phyloP scores from a whole-genome alignment of 129 eudicot species.

The Flaveria sonorensis region DNA sequence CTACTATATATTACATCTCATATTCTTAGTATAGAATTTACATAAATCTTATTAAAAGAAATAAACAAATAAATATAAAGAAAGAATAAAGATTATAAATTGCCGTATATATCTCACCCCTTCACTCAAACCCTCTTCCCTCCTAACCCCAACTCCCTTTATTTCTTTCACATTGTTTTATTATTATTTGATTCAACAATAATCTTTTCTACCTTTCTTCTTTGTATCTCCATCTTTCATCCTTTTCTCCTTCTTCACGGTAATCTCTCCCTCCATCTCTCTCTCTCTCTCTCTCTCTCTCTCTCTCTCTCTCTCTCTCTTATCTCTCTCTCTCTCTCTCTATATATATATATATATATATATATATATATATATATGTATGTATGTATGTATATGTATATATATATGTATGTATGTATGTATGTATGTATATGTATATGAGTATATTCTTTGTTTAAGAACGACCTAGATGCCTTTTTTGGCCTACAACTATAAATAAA shows the following conservation, averaged over 20 bases:
- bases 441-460: slow-evolving; percentile 29
- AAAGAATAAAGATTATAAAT: slow-evolving; percentile 4
- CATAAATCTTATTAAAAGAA: slow-evolving; percentile 3
- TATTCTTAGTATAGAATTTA: slow-evolving; percentile 8
- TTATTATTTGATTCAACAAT: background rate
- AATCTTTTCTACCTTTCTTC: slow-evolving; percentile 21
- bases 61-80: background rate
- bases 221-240: slow-evolving; percentile 26
- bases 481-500: slow-evolving; percentile 30
- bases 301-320: too few species aligned
- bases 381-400: background rate
- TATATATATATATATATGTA: too few species aligned
- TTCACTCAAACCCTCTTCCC: slow-evolving; percentile 42
- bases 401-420: background rate
- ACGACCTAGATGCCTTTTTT: slow-evolving; percentile 30
- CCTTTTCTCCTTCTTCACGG: slow-evolving; percentile 59
- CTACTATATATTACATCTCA: background rate
- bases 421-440: background rate
- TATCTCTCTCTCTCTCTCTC: too few species aligned
- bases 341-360: background rate
- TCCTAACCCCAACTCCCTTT: slow-evolving; percentile 35
- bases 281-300: background rate
- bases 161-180: slow-evolving; percentile 24
- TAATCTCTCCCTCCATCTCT: slow-evolving; percentile 41
- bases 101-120: slow-evolving; percentile 25